These are phyloP conservation scores for Panicum virgatum DNA, from an alignment of 202 grass and related monocot genomes.

Conservation along the genomic window DNA sequence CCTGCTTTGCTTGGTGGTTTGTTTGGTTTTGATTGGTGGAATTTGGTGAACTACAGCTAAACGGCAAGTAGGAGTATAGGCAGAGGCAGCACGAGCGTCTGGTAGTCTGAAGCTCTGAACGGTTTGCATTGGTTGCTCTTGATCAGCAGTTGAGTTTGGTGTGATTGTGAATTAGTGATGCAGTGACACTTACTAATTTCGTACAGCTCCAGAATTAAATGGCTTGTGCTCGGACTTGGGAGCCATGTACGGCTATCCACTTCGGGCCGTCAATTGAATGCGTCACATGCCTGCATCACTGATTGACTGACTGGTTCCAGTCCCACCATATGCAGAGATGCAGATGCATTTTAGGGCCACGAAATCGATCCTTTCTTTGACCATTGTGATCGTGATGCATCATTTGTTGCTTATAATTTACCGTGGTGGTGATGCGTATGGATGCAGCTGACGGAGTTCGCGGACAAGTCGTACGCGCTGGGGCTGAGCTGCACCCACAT, in stretches of 20 bases:
- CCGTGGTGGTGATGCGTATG: neutral
- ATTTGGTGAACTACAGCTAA: neutral
- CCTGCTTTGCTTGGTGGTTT: too few species aligned
- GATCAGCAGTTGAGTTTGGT: too few species aligned
- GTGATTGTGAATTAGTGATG: too few species aligned
- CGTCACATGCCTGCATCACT: slow-evolving; percentile 13
- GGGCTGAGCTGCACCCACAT: slow-evolving; percentile 80
- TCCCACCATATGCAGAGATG: neutral
- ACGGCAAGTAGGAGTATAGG: neutral
- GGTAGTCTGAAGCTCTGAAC: too few species aligned
- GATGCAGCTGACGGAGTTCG: slow-evolving; percentile 78
- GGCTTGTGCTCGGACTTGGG: neutral
- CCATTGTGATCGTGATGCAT: neutral
- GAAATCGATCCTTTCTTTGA: neutral
- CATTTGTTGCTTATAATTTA: neutral
- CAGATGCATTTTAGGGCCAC: neutral
- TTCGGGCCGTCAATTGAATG: slow-evolving; percentile 7
- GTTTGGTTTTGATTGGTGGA: slow-evolving; percentile 19
- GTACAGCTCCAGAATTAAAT: neutral
- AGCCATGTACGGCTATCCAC: neutral
- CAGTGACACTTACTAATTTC: neutral
- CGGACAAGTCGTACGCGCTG: slow-evolving; percentile 68
- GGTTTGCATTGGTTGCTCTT: too few species aligned
- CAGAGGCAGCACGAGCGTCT: neutral
- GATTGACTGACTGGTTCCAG: too few species aligned